Conservation (phyloP, 495 filamentous ascomycete genomes). For the Usnea hakonensis region DNA sequence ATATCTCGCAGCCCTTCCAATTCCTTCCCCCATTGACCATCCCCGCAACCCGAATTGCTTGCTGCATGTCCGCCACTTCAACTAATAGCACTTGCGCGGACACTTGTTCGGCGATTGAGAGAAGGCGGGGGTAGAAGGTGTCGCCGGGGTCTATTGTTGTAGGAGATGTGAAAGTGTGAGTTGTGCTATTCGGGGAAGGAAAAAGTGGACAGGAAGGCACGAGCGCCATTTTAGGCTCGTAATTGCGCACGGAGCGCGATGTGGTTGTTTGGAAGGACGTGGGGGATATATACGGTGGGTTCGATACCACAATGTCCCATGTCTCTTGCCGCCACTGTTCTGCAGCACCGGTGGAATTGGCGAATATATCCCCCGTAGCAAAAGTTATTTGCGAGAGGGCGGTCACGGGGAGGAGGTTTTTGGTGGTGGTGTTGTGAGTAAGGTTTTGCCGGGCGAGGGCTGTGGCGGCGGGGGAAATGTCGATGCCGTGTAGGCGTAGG, state of each 20-base stretch:
- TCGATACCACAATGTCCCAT: conserved; percentile 72
- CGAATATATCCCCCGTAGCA: conserved; percentile 47
- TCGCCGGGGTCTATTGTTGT: conserved; percentile 10
- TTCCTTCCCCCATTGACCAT: conserved; percentile 17
- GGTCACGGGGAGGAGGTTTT: conserved; percentile 44
- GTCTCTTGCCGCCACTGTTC: not conserved
- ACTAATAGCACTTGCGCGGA: conserved; percentile 1
- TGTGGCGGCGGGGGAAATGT: conserved; percentile 45
- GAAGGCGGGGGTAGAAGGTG: conserved; percentile 17
- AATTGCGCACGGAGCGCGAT: conserved; percentile 63
- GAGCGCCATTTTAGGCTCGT: conserved; percentile 71
- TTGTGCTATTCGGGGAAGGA: not conserved
- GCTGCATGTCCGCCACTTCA: conserved; percentile 26
- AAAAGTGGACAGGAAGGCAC: conserved; percentile 44
- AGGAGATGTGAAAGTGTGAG: not conserved
- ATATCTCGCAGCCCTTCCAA: conserved; percentile 36
- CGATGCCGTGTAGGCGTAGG: conserved; percentile 36
- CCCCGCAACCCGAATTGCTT: conserved; percentile 27
- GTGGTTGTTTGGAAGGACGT: conserved; percentile 51
- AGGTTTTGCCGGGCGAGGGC: too few species aligned
- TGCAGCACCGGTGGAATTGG: conserved; percentile 29
- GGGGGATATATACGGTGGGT: conserved; percentile 84
- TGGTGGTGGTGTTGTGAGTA: too few species aligned
- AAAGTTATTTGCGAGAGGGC: conserved; percentile 44
- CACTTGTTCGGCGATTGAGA: conserved; percentile 6